A percentile compares a stretch with the other conserved stretches of the same genome.
Evolutionary conservation across 176 grass and related monocot species (phyloP).

Genomic region (Aegilops bicornis): DNA sequence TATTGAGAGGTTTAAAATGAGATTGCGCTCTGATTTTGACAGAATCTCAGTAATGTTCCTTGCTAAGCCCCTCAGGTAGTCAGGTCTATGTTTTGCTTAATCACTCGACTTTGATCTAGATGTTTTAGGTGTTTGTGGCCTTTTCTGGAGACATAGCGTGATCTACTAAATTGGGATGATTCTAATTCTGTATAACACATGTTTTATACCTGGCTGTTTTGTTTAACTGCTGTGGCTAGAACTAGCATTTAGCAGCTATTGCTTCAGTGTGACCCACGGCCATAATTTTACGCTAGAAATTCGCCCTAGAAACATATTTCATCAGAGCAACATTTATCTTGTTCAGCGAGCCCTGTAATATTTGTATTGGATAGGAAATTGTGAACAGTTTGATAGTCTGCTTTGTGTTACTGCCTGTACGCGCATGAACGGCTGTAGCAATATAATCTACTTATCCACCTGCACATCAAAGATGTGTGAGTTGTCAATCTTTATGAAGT

Average conservation of each 20-base stretch:
- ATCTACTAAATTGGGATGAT: not conserved
- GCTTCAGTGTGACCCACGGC: not conserved
- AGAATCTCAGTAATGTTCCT: not conserved
- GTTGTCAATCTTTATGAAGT: not conserved
- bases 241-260: not conserved
- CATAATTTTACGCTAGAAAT: not conserved
- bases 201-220: not conserved
- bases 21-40: not conserved
- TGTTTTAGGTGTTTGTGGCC: not conserved
- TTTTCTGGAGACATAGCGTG: not conserved
- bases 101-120: not conserved
- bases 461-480: not conserved
- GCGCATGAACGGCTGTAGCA: not conserved
- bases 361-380: not conserved
- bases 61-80: not conserved
- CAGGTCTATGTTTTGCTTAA: not conserved
- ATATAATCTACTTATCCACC: not conserved
- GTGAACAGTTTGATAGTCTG: not conserved
- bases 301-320: not conserved
- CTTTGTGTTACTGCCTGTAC: not conserved
- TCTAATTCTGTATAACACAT: conserved; percentile 11
- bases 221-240: not conserved
- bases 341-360: not conserved
- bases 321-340: not conserved
- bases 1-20: not conserved